Evolutionary conservation across 2,329 filamentous ascomycete species (phyloP).

Genomic region (Lasiodiplodia citricola): DNA sequence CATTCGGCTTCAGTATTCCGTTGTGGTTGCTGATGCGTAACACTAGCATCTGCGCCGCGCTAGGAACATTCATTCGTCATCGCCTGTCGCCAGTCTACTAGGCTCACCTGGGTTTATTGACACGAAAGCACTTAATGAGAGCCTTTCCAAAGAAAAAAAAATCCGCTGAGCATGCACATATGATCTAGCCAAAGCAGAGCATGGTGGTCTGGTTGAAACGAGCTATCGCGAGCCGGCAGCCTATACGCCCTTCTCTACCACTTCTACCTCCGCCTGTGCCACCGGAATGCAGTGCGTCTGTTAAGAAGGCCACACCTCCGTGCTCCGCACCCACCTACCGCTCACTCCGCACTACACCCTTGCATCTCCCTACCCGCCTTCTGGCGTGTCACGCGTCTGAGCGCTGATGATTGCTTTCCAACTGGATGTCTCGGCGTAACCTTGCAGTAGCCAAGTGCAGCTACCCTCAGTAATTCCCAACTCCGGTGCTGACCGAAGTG

Average conservation of each 20-base stretch:
- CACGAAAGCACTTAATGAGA: too few species aligned
- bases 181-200: too few species aligned
- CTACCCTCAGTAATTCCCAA: not conserved
- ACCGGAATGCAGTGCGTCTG: not conserved
- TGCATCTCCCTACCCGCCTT: not conserved
- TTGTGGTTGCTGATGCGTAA: too few species aligned
- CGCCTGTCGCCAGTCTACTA: too few species aligned
- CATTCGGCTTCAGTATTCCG: too few species aligned
- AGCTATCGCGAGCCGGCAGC: not conserved
- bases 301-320: not conserved
- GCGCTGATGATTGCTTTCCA: not conserved
- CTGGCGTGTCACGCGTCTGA: not conserved
- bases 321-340: not conserved
- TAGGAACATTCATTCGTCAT: too few species aligned
- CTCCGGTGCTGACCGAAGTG: not conserved
- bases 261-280: not conserved
- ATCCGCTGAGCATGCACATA: too few species aligned
- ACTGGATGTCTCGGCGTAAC: not conserved
- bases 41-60: too few species aligned
- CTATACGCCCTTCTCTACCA: not conserved
- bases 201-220: too few species aligned
- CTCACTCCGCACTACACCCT: not conserved
- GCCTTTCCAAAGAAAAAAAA: too few species aligned
- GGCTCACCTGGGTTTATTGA: too few species aligned
- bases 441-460: slow-evolving; percentile 1